These are phyloP conservation scores for Scheffersomyces titani DNA, from an alignment of 1,139 yeast genomes.

Conservation along the genomic window DNA sequence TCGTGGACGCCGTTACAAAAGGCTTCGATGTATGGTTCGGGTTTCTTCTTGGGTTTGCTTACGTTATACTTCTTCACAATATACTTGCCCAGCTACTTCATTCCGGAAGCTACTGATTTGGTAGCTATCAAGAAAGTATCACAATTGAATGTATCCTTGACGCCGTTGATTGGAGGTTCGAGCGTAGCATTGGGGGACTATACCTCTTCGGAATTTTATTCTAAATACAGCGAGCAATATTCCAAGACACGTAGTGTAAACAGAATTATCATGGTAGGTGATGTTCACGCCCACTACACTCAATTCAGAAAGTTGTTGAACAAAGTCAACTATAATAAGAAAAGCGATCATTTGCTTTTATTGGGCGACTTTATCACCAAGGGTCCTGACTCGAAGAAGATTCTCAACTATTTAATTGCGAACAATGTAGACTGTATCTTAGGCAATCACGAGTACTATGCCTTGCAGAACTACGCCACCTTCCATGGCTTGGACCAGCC, in stretches of 20 bases:
- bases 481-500: slow-evolving; percentile 53
- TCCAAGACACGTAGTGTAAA: slow-evolving; percentile 18
- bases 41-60: slow-evolving; percentile 17
- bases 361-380: slow-evolving; percentile 86
- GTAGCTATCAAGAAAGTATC: slow-evolving; percentile 28
- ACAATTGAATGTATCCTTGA: slow-evolving; percentile 24
- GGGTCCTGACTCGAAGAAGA: slow-evolving; percentile 75
- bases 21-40: slow-evolving; percentile 13
- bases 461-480: slow-evolving; percentile 59
- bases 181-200: slow-evolving; percentile 14
- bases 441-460: slow-evolving; percentile 85
- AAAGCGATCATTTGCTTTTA: slow-evolving; percentile 61
- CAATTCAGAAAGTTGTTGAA: slow-evolving; percentile 55
- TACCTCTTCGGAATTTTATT: slow-evolving; percentile 1
- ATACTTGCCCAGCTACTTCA: slow-evolving; percentile 33
- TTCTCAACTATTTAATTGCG: slow-evolving; percentile 65
- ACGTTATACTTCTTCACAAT: slow-evolving; percentile 33
- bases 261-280: slow-evolving; percentile 75
- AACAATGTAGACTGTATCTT: slow-evolving; percentile 69
- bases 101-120: slow-evolving; percentile 34
- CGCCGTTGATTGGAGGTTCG: slow-evolving; percentile 22
- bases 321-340: slow-evolving; percentile 42
- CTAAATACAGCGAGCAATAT: neutral
- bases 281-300: slow-evolving; percentile 77
- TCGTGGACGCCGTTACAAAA: slow-evolving; percentile 17